Conservation (phyloP, 1,139 yeast genomes). For the Candida sojae region DNA sequence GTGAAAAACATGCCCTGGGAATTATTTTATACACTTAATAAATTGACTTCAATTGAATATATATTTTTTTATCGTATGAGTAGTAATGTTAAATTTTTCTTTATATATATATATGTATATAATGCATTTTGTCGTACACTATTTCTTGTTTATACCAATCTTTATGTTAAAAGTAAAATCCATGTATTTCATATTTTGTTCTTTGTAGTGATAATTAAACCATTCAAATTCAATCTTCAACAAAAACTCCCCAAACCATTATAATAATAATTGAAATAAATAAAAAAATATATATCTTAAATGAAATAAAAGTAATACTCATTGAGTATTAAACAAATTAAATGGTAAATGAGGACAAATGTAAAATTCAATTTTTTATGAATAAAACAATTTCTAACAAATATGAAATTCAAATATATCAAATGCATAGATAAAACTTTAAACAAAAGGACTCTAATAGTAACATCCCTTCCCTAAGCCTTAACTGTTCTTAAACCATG, state of each 20-base stretch:
- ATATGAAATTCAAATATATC: too few relatives aligned
- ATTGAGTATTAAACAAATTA: not conserved
- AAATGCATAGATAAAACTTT: too few relatives aligned
- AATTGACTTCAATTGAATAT: not conserved
- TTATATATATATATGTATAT: not conserved
- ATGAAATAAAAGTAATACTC: not conserved
- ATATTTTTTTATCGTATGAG: not conserved
- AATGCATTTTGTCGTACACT: not conserved
- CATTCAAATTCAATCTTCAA: too few relatives aligned
- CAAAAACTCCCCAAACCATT: too few relatives aligned
- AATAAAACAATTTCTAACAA: too few relatives aligned
- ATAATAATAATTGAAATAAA: not conserved
- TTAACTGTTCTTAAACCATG: slow-evolving; percentile 75
- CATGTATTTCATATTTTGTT: not conserved
- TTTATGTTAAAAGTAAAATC: not conserved
- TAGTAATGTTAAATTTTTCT: not conserved
- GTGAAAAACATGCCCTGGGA: too few relatives aligned
- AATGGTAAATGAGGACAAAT: not conserved
- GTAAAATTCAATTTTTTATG: not conserved
- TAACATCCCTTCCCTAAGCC: slow-evolving; percentile 37
- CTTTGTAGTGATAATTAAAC: not conserved
- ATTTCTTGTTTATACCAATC: not conserved
- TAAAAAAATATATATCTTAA: not conserved
- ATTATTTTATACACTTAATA: too few relatives aligned
- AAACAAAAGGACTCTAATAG: too few relatives aligned